Evolutionary conservation across 768 basidiomycete genomes (phyloP), one percentile per base, ranked within the genome.

Genomic region (Auricularia sp.): DNA sequence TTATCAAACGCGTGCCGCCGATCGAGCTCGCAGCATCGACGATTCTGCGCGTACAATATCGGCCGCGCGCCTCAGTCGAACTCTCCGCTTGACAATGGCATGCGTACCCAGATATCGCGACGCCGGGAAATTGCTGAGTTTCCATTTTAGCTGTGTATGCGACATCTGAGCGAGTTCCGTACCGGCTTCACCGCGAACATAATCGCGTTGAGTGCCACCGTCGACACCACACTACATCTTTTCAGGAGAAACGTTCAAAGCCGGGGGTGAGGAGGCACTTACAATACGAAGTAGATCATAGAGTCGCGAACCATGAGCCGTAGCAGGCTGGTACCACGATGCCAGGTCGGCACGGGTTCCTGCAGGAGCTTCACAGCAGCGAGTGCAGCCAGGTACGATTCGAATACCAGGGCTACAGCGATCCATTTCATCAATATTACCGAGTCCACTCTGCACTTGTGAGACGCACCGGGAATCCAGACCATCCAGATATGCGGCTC

Each of bases 381-480:
- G 35, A 11, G 18, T 34, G 8, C n/a, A 39, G 45, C 67, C 29
- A 73, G 72, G 71, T 62, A 14, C 34, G 29, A 39, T 33, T 37
- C 58, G 29, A 34, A 37, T 18, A 63, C 44, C 24, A 51, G 47
- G 5, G 18, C 63, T 44, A 33, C n/a, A 79, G 78, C 65, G 79
- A 77, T 67, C 82, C 78, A 0, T 82, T 84, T 62, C 79, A 78
- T 64, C 76, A 73, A 29, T 29, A 29, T 29, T 29, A 29, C 29
- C 29, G 2, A 29, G 29, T 29, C 29, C 29, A 29, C 29, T 29
- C 29, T 29, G 29, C 2, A 29, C 29, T 29, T 29, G 86, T 71
- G 3, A 67, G 69, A 65, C 84, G 85, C 1, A 86, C 75, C 1
- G 85, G 85, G 85, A 54, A 86, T 79, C 85, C 85, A 87, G 71